Conservation (phyloP, 441 rosid species). For the Dalechampia spathulata region DNA sequence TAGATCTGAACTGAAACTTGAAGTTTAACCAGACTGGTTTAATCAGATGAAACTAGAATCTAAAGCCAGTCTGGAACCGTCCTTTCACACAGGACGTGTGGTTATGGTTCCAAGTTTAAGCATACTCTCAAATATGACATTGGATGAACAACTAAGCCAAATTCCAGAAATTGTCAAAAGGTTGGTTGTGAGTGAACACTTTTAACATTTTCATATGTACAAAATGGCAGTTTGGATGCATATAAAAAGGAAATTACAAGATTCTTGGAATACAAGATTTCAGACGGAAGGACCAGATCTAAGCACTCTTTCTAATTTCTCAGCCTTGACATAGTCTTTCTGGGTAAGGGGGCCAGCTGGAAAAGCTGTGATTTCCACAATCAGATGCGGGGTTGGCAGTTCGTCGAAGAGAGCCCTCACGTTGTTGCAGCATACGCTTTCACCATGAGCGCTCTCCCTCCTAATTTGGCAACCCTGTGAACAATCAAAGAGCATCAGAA, state of each 20-base stretch:
- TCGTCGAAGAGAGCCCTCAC: conserved; percentile 95
- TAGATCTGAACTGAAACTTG: too few relatives aligned
- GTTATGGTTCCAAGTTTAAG: too few relatives aligned
- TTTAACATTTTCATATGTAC: conserved; percentile 24
- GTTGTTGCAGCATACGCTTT: conserved; percentile 95
- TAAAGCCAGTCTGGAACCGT: too few relatives aligned
- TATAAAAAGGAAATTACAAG: conserved; percentile 2
- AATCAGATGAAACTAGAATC: too few relatives aligned
- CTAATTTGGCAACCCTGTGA: conserved; percentile 92
- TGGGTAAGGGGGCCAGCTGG: conserved; percentile 82
- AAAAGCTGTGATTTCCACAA: conserved; percentile 81
- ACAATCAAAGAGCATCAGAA: neutral
- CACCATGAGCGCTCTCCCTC: conserved; percentile 93
- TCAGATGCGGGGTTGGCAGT: conserved; percentile 83
- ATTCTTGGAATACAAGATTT: conserved; percentile 6
- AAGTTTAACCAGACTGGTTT: too few relatives aligned
- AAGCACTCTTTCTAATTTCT: conserved; percentile 80
- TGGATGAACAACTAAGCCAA: too few relatives aligned
- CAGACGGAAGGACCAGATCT: conserved; percentile 69
- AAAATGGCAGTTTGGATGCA: conserved; percentile 8
- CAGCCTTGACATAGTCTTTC: conserved; percentile 79
- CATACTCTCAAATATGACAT: too few relatives aligned
- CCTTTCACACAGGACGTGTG: too few relatives aligned
- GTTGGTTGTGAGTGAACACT: neutral
- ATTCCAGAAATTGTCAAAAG: neutral